Evolutionary conservation across 768 basidiomycete species (phyloP), one percentile per base, ranked within the genome.

Genomic region (Chlorophyllum brunneum): DNA sequence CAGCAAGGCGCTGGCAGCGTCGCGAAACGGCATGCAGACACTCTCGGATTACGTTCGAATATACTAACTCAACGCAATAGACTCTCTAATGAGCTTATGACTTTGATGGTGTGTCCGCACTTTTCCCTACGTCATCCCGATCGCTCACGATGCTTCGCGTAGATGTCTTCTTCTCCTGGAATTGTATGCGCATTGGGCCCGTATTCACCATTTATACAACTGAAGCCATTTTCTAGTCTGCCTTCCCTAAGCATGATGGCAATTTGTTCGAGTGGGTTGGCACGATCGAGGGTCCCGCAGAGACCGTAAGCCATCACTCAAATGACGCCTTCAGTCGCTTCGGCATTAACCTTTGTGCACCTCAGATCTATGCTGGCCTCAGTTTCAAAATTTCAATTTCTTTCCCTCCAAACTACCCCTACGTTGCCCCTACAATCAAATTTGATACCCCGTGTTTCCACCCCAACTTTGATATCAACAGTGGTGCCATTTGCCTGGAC

Each of bases 371-470:
- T 59, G 81, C 79, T 36, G 89, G 85, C 11, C 74, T 94, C 48
- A 78, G 79, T 18, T 95, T 89, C 76, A 86, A 86, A 59, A 88
- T 95, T 59, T 82, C 82, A 7, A 89, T 95, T 48, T 76, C 80
- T 10, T 95, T 94, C 71, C 92, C 91, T 5, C 70, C 85, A 54
- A 91, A 90, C 65, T 95, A 95, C 63, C 93, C 93, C 16, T 94
- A 91, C 67, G 83, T 83, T 8, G 77, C 93, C 3, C 93, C 93
- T 0, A 73, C 78, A 7, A 90, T 95, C 68, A 88, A 86, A 64
- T 95, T 93, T 59, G 89, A 91, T 46, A 84, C 91, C 4, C 88
- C 90, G 5, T 93, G 92, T 71, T 95, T 80, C 71, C 92, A 95
- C 62, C 92, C 93, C 6, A 95, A 95, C 60, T 88, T 95, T 30